Conservation (phyloP, 1,284 basidiomycete species). For the Boletus austroedulis region DNA sequence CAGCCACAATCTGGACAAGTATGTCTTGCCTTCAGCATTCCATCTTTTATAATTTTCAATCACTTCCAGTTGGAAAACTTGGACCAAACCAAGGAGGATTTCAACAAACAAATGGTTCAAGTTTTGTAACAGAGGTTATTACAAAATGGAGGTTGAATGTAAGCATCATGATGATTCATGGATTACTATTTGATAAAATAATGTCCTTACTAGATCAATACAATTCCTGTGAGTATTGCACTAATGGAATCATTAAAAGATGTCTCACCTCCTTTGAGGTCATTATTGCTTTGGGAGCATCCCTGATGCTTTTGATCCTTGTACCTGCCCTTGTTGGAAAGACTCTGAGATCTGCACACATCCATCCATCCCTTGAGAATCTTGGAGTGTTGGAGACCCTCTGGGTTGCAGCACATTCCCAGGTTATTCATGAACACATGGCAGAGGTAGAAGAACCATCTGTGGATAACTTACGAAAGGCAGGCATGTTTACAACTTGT, state of each 20-base stretch:
- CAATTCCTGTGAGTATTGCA: background rate
- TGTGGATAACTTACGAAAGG: background rate
- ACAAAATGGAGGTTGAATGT: conserved; percentile 2
- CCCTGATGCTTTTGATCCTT: background rate
- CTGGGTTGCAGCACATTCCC: background rate
- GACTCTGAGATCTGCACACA: background rate
- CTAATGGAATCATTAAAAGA: background rate
- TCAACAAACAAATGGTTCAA: background rate
- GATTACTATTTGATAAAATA: background rate
- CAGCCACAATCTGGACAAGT: background rate
- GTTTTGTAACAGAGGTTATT: background rate
- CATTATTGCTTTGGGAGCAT: background rate
- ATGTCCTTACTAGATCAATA: background rate
- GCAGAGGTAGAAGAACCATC: background rate
- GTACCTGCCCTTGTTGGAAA: background rate
- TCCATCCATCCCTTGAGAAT: background rate
- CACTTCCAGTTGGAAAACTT: background rate
- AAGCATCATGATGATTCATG: background rate
- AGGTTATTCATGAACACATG: background rate
- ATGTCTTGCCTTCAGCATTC: background rate
- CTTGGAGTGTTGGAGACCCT: background rate
- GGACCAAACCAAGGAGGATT: background rate
- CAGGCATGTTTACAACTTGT: background rate
- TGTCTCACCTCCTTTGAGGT: background rate
- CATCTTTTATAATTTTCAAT: no score